These are phyloP conservation scores for Sechiopsis laciniata DNA, from an alignment of 306 rosid genomes.

Conservation along the genomic window DNA sequence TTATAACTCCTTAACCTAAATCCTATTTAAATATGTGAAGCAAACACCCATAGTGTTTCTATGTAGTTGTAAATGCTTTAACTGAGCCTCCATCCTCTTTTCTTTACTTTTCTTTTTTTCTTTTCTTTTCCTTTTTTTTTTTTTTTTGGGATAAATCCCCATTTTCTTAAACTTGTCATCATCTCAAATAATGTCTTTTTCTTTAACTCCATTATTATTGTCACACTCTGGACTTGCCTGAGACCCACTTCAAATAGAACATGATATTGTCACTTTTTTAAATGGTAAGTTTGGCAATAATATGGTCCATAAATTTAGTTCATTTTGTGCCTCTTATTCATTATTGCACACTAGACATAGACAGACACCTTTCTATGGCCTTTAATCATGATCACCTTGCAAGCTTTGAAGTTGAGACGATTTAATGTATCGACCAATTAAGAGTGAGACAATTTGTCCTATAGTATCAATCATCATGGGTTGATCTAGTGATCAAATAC, in stretches of 20 bases:
- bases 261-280: neutral
- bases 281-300: neutral
- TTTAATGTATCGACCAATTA: neutral
- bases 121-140: too few relatives aligned
- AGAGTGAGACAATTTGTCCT: too few relatives aligned
- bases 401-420: neutral
- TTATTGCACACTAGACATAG: neutral
- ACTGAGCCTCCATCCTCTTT: too few relatives aligned
- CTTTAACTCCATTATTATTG: neutral
- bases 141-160: neutral
- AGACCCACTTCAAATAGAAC: neutral
- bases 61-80: too few relatives aligned
- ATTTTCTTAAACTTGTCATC: neutral
- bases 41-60: too few relatives aligned
- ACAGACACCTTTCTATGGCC: neutral
- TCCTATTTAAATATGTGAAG: too few relatives aligned
- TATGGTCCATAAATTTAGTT: neutral
- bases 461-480: too few relatives aligned
- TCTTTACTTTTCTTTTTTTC: too few relatives aligned
- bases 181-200: neutral
- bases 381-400: neutral
- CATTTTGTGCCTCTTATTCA: neutral
- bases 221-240: neutral
- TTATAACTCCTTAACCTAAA: too few relatives aligned
- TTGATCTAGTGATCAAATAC: too few relatives aligned